A percentile compares a stretch with the other conserved stretches of the same genome.
Evolutionary conservation across 2,329 filamentous ascomycete genomes (phyloP).

Genomic region (Arthrinium phaeospermum): DNA sequence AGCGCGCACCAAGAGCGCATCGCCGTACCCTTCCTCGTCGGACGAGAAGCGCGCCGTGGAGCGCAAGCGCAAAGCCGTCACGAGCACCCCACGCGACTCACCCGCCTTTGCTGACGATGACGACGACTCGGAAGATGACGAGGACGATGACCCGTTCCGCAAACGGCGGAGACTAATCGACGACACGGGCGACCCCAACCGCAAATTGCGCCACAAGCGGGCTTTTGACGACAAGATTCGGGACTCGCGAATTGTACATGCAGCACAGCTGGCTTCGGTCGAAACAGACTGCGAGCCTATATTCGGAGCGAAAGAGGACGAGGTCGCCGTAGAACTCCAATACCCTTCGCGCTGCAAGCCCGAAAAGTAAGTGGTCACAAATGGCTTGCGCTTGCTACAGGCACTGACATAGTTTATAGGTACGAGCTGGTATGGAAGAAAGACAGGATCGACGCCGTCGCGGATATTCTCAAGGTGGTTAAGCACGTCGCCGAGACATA

Average conservation of each 20-base stretch:
- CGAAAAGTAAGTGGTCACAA: slow-evolving; percentile 61
- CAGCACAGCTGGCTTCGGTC: slow-evolving; percentile 60
- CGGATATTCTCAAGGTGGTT: slow-evolving; percentile 74
- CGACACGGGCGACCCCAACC: slow-evolving; percentile 53
- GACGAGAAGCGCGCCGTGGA: slow-evolving; percentile 36
- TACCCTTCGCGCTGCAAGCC: slow-evolving; percentile 78
- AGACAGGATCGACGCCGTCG: slow-evolving; percentile 78
- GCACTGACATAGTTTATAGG: slow-evolving; percentile 40
- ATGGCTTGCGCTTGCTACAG: slow-evolving; percentile 27
- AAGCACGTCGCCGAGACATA: slow-evolving; percentile 77
- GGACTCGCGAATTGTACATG: slow-evolving; percentile 60
- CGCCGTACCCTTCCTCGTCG: slow-evolving; percentile 41
- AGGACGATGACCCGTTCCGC: slow-evolving; percentile 58
- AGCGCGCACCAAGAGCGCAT: slow-evolving; percentile 46
- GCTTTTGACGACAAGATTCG: slow-evolving; percentile 52
- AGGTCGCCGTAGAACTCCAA: slow-evolving; percentile 72
- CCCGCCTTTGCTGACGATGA: slow-evolving; percentile 56
- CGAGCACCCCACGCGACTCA: slow-evolving; percentile 45
- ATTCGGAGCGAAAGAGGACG: slow-evolving; percentile 55
- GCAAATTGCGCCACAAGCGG: slow-evolving; percentile 51
- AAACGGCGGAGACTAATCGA: slow-evolving; percentile 53
- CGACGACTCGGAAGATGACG: slow-evolving; percentile 54
- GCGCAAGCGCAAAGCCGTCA: slow-evolving; percentile 56
- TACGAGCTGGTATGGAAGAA: slow-evolving; percentile 80
- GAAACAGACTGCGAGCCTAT: slow-evolving; percentile 57